A percentile compares a stretch with the other conserved stretches of the same genome.
Evolutionary conservation across 768 basidiomycete species (phyloP).

Genomic region (Lactarius pseudohatsudake): DNA sequence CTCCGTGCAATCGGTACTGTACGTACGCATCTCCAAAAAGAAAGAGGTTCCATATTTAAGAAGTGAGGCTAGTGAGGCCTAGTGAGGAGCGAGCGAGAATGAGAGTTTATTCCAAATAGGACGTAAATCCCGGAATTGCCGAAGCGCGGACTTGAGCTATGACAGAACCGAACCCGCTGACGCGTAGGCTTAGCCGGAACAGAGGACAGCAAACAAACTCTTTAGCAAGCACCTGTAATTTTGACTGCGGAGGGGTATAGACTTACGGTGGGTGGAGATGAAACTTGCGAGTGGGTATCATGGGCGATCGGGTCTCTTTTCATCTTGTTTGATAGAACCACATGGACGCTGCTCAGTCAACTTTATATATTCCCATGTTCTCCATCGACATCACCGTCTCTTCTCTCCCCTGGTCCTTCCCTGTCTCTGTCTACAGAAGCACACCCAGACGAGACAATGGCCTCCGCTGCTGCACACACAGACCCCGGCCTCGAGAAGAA

Average conservation of each 20-base stretch:
- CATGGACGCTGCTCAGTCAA: not conserved
- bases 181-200: not conserved
- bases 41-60: not conserved
- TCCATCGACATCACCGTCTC: not conserved
- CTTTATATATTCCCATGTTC: conserved; percentile 2
- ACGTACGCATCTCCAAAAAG: not conserved
- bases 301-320: not conserved
- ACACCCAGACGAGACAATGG: not conserved
- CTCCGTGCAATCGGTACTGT: not conserved
- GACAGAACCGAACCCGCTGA: not conserved
- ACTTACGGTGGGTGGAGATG: not conserved
- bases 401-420: not conserved
- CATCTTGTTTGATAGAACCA: not conserved
- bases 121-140: not conserved
- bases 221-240: not conserved
- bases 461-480: not conserved
- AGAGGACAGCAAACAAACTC: not conserved
- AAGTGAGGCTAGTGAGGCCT: too few species aligned
- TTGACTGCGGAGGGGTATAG: not conserved
- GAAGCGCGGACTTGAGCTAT: not conserved
- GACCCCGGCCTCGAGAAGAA: conserved; percentile 26
- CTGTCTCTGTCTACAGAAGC: conserved; percentile 6
- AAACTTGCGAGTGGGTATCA: not conserved
- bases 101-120: not conserved
- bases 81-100: not conserved